Evolutionary conservation across 2,329 filamentous ascomycete genomes (phyloP), one percentile per base, ranked within the genome.

Genomic region (Cercospora zeina): DNA sequence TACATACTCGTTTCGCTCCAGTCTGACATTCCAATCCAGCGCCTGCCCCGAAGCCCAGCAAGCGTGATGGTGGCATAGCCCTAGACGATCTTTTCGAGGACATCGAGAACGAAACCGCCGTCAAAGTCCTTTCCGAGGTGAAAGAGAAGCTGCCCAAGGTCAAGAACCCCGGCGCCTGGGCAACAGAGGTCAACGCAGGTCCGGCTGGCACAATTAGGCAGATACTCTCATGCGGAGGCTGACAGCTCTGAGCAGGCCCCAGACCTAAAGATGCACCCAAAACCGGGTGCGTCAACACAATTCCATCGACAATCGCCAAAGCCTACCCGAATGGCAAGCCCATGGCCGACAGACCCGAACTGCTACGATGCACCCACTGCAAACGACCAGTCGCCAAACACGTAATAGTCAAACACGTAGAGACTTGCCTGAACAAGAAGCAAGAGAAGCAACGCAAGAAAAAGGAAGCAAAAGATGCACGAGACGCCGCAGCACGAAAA

Each of bases 281-380:
- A 10, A 56, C 62, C n/a, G 58, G 66, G 6, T 59, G 65, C 11
- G 74, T 82, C 33, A 82, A 80, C 69, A 84, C 86, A 58, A 83
- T 96, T 56, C 90, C 96, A 70, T 87, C 92, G 63, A 85, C 82
- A 64, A 87, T 90, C 13, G 85, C 89, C 69, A 87, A 91, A 63
- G 89, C 89, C 4, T 97, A 97, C 75, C 82, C 87, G 3, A 93
- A 88, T 51, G 91, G 91, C 65, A 87, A 89, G 62, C 91, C 92
- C 0, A 83, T 96, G 68, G 88, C 92, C 69, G 93, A 96, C 72
- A 82, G 82, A 61, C 85, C 89, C 10, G 91, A 96, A 66, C 83
- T 91, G 9, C 87, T 95, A 55, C 77, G 80, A 68, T 99, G 93
- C 83, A 97, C 95, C 75, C 91, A 96, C 75, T 99, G 93, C 79